A percentile compares a stretch with the other conserved stretches of the same genome.
phyloP scores from a whole-genome alignment of 129 eudicot genomes.

The Ambrosia trifida region DNA sequence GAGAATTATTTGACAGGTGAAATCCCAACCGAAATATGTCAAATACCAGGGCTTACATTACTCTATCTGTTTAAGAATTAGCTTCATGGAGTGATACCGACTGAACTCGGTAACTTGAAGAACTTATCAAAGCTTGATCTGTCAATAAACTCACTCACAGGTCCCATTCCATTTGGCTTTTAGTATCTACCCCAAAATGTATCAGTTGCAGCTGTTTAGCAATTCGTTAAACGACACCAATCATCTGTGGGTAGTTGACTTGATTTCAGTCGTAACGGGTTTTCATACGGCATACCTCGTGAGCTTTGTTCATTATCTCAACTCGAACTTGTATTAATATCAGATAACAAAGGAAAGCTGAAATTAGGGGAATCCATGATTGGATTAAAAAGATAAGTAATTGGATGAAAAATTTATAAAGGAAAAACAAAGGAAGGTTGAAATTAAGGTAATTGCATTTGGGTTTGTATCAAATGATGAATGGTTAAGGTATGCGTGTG shows the following conservation, averaged over 20 bases:
- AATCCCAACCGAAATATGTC: constrained; percentile 70
- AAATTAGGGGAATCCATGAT: too few relatives aligned
- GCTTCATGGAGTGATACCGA: constrained; percentile 81
- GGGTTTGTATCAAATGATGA: too few relatives aligned
- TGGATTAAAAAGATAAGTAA: too few relatives aligned
- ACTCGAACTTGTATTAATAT: constrained; percentile 73
- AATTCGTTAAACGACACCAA: constrained; percentile 66
- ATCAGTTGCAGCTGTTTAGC: constrained; percentile 74
- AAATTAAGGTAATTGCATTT: too few relatives aligned
- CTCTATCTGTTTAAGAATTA: constrained; percentile 76
- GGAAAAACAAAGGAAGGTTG: too few relatives aligned
- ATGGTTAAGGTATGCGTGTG: too few relatives aligned
- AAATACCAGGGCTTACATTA: constrained; percentile 49
- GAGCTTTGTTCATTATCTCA: constrained; percentile 70
- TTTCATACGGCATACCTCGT: constrained; percentile 53
- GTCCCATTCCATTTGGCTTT: constrained; percentile 75
- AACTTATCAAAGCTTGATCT: constrained; percentile 76
- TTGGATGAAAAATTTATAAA: too few relatives aligned
- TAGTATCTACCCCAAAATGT: constrained; percentile 70
- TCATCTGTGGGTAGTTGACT: constrained; percentile 90
- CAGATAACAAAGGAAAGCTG: constrained; percentile 79
- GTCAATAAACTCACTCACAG: constrained; percentile 72
- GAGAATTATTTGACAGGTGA: constrained; percentile 73
- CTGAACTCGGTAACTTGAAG: constrained; percentile 54
- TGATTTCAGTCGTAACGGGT: constrained; percentile 77